These are phyloP conservation scores for Emiliania huxleyi DNA, from an alignment of 78 protist genomes.

Conservation along the genomic window DNA sequence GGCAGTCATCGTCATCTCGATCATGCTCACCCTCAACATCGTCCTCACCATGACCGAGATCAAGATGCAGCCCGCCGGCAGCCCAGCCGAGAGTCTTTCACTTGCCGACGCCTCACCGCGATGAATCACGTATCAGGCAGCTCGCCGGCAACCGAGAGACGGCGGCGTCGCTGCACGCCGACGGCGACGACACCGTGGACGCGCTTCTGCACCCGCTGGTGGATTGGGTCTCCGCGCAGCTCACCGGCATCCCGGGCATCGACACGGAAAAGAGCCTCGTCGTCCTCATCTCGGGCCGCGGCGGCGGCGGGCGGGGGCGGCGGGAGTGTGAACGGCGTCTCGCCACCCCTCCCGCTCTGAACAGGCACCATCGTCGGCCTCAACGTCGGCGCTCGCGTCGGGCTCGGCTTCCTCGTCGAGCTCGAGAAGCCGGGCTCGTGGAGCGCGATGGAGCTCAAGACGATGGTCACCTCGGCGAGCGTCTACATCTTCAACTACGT, in stretches of 20 bases:
- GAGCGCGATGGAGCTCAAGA: neutral
- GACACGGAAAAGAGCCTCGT: neutral
- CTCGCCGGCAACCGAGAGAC: no score
- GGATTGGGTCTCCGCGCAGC: no score
- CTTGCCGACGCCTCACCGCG: no score
- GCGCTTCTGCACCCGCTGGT: no score
- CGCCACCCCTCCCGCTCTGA: no score
- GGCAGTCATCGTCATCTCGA: neutral
- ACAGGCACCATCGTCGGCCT: neutral
- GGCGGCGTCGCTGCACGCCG: no score
- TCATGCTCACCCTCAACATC: neutral
- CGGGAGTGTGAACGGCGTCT: no score
- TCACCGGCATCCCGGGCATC: no score
- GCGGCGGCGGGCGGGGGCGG: no score
- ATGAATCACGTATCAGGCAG: no score
- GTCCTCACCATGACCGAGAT: neutral
- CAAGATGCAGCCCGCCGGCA: neutral
- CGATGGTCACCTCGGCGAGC: neutral
- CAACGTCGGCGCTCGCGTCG: neutral
- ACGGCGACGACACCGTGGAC: no score
- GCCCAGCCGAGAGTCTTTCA: no score
- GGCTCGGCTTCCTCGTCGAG: neutral
- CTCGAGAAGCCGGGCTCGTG: neutral
- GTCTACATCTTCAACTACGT: neutral
- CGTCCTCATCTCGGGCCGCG: neutral